Evolutionary conservation across 352 stramenopile genomes (phyloP).

Genomic region (Phytophthora europaea): DNA sequence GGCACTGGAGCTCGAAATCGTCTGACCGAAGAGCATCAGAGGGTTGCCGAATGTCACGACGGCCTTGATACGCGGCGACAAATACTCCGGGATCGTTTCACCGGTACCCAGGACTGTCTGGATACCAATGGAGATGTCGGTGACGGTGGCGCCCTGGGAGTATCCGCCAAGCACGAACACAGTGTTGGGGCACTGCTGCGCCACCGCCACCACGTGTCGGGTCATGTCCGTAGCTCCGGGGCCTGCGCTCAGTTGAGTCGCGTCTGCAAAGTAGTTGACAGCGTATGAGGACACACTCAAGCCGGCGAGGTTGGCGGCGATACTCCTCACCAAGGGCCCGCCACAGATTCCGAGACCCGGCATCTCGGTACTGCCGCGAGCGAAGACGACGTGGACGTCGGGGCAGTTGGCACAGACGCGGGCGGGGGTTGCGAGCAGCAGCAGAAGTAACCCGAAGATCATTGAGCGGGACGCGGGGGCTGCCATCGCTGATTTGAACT

Average conservation of each 20-base stretch:
- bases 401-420: neutral
- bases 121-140: constrained; percentile 38
- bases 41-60: constrained; percentile 43
- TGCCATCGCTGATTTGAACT: neutral
- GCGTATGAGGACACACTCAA: constrained; percentile 34
- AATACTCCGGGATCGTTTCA: constrained; percentile 19
- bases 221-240: constrained; percentile 37
- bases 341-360: neutral
- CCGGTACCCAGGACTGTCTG: constrained; percentile 20
- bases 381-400: neutral
- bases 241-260: constrained; percentile 27
- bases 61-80: constrained; percentile 32
- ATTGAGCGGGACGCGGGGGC: neutral
- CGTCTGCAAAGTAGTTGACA: constrained; percentile 27
- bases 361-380: neutral
- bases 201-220: constrained; percentile 25
- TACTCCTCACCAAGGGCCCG: neutral
- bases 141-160: constrained; percentile 37
- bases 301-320: constrained; percentile 15
- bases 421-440: neutral
- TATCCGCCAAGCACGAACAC: constrained; percentile 33
- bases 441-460: neutral
- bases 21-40: constrained; percentile 27
- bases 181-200: constrained; percentile 28
- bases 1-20: constrained; percentile 25